phyloP scores from a whole-genome alignment of 108 stramenopile species.

The Pseudonitzschia pungens region DNA sequence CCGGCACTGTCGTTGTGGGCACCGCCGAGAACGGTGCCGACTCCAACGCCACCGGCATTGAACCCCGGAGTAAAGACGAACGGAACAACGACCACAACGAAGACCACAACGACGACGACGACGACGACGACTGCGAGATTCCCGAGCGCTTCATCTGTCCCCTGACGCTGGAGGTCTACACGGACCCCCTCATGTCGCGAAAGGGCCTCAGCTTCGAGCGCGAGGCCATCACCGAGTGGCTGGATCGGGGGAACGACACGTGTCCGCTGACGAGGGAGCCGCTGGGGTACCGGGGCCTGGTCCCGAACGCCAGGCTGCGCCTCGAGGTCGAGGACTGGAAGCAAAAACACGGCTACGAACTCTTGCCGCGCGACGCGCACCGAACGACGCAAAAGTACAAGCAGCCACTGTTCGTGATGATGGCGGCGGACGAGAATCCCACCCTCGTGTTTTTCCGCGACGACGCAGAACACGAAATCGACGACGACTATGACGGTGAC shows the following conservation, averaged over 20 bases:
- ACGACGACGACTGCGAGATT: neutral
- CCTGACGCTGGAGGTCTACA: slow-evolving; percentile 40
- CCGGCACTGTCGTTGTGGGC: too few relatives aligned
- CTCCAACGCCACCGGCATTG: too few relatives aligned
- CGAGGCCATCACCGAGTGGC: slow-evolving; percentile 40
- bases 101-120: neutral
- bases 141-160: slow-evolving; percentile 44
- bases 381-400: neutral
- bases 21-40: too few relatives aligned
- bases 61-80: neutral
- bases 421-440: neutral
- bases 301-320: slow-evolving; percentile 7
- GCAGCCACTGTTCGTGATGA: neutral
- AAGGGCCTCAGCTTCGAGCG: slow-evolving; percentile 43
- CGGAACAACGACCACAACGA: neutral
- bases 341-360: neutral
- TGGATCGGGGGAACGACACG: slow-evolving; percentile 24
- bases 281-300: slow-evolving; percentile 2
- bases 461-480: neutral
- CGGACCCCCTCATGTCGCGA: slow-evolving; percentile 37
- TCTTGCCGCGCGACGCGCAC: too few relatives aligned
- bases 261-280: slow-evolving; percentile 43
- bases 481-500: neutral
- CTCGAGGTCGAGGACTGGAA: slow-evolving; percentile 6
- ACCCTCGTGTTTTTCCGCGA: neutral